Evolutionary conservation across 345 rosid genomes (phyloP).

Genomic region (Aquilaria sinensis): DNA sequence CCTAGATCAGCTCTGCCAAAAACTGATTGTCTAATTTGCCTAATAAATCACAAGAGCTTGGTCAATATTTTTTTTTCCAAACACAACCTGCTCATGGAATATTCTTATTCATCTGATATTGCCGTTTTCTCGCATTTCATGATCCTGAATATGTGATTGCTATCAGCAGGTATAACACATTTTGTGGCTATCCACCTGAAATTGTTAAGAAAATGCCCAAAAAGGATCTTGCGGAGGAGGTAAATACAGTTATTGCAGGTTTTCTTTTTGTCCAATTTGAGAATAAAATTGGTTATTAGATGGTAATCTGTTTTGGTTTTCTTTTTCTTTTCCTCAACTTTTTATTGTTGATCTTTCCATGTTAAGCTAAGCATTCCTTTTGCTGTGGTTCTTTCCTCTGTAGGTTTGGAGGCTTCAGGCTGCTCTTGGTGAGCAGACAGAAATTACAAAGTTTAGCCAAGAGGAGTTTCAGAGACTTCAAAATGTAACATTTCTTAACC

Average conservation of each 20-base stretch:
- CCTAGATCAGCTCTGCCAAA: no score
- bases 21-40: no score
- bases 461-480: slow-evolving; percentile 94
- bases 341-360: no score
- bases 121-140: neutral
- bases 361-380: neutral
- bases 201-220: slow-evolving; percentile 94
- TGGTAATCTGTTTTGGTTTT: neutral
- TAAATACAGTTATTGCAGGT: slow-evolving; percentile 15
- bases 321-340: neutral
- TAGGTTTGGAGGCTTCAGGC: slow-evolving; percentile 99
- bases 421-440: slow-evolving; percentile 94
- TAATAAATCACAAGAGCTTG: no score
- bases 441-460: slow-evolving; percentile 81
- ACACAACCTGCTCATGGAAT: slow-evolving; percentile 1
- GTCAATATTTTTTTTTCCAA: neutral
- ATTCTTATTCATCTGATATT: neutral
- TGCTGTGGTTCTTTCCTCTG: neutral
- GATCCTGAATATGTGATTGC: neutral
- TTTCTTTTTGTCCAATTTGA: slow-evolving; percentile 7
- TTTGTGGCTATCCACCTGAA: slow-evolving; percentile 92
- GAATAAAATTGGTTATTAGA: slow-evolving; percentile 3
- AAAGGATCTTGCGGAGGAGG: slow-evolving; percentile 96
- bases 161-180: slow-evolving; percentile 77
- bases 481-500: slow-evolving; percentile 43